Evolutionary conservation across 2,329 filamentous ascomycete genomes (phyloP), one percentile per base, ranked within the genome.

Genomic region (Trichoderma pleuroti): DNA sequence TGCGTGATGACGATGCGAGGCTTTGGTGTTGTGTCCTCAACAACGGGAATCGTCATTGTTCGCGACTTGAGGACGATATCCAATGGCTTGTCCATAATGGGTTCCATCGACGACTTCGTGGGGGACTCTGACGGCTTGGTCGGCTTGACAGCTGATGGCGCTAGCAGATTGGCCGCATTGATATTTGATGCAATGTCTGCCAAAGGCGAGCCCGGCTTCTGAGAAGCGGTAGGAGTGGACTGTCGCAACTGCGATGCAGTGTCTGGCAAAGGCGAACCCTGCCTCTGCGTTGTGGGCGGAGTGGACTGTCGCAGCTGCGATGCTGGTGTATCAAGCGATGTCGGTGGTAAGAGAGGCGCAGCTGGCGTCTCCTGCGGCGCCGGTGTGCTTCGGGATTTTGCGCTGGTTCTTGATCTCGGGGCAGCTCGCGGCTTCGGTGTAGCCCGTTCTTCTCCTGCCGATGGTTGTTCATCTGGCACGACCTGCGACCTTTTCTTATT

Each of bases 1-100:
- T 97, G 93, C 21, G 93, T 96, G 74, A 99, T 95, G 68, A 98
- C 95, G 74, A 96, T 94, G 67, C 96, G 92, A 66, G 93, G 85
- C 79, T 94, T 97, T 1, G 94, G 92, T 0, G 87, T 90, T 1
- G 87, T 88, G 30, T 93, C 89, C 79, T 97, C 92, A 56, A 93
- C 88, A n/a, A 89, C 82, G 0, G 88, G 86, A 30, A 90, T 84
- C 2, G 88, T 86, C 77, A 91, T 84, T 39, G 91, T 92, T 72
- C 94, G 90, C 61, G 94, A 93, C 81, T 97, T 95, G 71, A 97
- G 85, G 62, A 97, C 90, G 75, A 98, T 97, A 76, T 98, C 95
- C 91, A 97, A 94, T 0, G 95, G 95, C 79, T 89, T 93, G 77
- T 97, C 94, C 74, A 97, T 82, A 71, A 93, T 85, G 0, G 93